These are phyloP conservation scores for Cryphonectria naterciae DNA, from an alignment of 2,329 filamentous ascomycete genomes.

Conservation along the genomic window DNA sequence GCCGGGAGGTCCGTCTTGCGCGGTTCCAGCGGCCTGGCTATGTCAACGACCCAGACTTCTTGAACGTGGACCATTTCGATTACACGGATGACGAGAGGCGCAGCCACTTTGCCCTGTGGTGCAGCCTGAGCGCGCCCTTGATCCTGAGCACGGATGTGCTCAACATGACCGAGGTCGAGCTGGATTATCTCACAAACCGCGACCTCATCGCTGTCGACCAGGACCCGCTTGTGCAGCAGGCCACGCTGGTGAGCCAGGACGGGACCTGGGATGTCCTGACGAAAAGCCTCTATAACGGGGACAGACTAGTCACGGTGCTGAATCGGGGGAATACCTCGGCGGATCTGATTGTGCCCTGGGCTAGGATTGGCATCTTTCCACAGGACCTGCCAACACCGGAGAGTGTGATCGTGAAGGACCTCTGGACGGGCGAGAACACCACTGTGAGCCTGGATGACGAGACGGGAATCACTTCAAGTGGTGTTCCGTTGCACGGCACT, in stretches of 20 bases:
- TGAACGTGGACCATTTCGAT: conserved; percentile 42
- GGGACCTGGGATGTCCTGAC: conserved; percentile 49
- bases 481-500: conserved; percentile 45
- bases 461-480: conserved; percentile 35
- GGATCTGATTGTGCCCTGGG: conserved; percentile 40
- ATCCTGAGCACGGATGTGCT: conserved; percentile 46
- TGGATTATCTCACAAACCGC: conserved; percentile 44
- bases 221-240: conserved; percentile 47
- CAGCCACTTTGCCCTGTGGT: conserved; percentile 44
- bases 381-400: conserved; percentile 33
- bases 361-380: conserved; percentile 42
- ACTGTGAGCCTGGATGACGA: conserved; percentile 31
- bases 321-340: conserved; percentile 43
- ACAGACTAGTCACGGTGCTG: conserved; percentile 51
- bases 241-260: conserved; percentile 51
- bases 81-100: conserved; percentile 41
- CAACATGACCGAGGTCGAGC: conserved; percentile 38
- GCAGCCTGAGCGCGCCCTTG: conserved; percentile 41
- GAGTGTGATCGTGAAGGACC: conserved; percentile 43
- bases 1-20: conserved; percentile 46
- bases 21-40: conserved; percentile 44
- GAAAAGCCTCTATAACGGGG: conserved; percentile 50
- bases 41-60: conserved; percentile 45
- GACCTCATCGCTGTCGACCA: conserved; percentile 49
- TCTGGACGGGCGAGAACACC: conserved; percentile 45